Evolutionary conservation across 2,329 filamentous ascomycete genomes (phyloP).

Genomic region (Aspergillus arachidicola): DNA sequence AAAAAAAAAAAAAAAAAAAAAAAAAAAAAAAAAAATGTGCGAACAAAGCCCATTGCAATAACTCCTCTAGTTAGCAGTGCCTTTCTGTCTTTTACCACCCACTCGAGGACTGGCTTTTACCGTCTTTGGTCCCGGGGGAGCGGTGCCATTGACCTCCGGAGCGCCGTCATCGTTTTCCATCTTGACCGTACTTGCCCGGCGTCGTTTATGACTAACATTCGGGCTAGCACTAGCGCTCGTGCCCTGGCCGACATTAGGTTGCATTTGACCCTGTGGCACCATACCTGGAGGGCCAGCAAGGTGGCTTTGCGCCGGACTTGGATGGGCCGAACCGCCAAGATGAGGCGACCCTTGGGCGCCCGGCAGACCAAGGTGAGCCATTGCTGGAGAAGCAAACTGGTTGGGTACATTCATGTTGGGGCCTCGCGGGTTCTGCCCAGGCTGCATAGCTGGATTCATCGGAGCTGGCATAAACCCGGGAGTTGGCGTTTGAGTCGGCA

Average conservation of each 20-base stretch:
- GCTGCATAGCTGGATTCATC: slow-evolving; percentile 41
- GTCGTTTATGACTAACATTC: slow-evolving; percentile 61
- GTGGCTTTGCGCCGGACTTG: slow-evolving; percentile 49
- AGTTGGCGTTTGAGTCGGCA: slow-evolving; percentile 41
- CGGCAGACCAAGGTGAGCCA: slow-evolving; percentile 56
- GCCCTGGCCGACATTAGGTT: slow-evolving; percentile 51
- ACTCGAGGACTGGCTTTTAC: slow-evolving; percentile 52
- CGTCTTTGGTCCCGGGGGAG: slow-evolving; percentile 39
- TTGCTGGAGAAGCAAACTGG: slow-evolving; percentile 62
- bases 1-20: no score
- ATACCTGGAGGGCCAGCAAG: slow-evolving; percentile 54
- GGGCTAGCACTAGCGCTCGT: slow-evolving; percentile 66
- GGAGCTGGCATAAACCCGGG: slow-evolving; percentile 30
- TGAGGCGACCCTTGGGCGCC: slow-evolving; percentile 53
- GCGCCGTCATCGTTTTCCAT: slow-evolving; percentile 56
- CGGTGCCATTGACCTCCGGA: slow-evolving; percentile 54
- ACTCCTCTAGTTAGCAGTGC: slow-evolving; percentile 32
- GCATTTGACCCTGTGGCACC: slow-evolving; percentile 60
- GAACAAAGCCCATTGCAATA: slow-evolving; percentile 9
- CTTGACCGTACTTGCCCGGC: slow-evolving; percentile 63
- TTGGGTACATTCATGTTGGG: slow-evolving; percentile 51
- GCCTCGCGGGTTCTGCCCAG: slow-evolving; percentile 41
- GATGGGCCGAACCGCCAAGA: slow-evolving; percentile 54
- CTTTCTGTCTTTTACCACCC: slow-evolving; percentile 52
- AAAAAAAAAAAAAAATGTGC: not conserved